phyloP scores from a whole-genome alignment of 352 stramenopile genomes.

The Thraustochytrium striatum region DNA sequence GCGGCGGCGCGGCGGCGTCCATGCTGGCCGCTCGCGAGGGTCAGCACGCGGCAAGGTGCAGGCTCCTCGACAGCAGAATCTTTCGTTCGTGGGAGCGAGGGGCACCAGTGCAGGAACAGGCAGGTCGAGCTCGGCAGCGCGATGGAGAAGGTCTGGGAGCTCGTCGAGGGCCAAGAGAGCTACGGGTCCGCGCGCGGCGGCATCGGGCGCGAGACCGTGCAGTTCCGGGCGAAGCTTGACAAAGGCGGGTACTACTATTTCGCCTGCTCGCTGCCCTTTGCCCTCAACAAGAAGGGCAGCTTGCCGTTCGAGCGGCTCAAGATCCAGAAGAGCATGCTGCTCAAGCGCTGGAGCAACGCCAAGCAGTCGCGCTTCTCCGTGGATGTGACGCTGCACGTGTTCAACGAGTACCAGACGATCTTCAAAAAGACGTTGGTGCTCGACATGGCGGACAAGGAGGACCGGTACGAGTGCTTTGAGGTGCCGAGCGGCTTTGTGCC shows the following conservation, averaged over 20 bases:
- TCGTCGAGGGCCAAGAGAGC: conserved; percentile 9
- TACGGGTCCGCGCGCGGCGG: conserved; percentile 31
- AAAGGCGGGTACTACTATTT: conserved; percentile 44
- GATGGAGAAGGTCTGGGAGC: conserved; percentile 45
- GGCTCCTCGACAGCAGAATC: too few species aligned
- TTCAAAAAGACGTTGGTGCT: neutral
- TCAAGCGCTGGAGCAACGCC: neutral
- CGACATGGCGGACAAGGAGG: conserved; percentile 4
- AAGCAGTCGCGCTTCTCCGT: conserved; percentile 24
- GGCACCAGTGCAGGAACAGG: too few species aligned
- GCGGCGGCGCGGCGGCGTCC: too few species aligned
- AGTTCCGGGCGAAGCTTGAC: neutral
- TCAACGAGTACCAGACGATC: neutral
- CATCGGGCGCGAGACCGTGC: conserved; percentile 31
- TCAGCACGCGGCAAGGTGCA: too few species aligned
- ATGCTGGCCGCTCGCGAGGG: too few species aligned
- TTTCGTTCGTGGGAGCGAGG: too few species aligned
- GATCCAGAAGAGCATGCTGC: conserved; percentile 22
- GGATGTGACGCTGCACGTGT: conserved; percentile 12
- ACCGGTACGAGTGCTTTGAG: conserved; percentile 20
- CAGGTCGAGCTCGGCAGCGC: neutral
- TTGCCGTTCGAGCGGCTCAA: conserved; percentile 13
- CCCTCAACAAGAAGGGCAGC: conserved; percentile 22
- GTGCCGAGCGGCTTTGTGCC: conserved; percentile 6
- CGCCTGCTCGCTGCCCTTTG: conserved; percentile 21